Evolutionary conservation across 371 early-diverging fungal species (phyloP).

Genomic region (Nosema granulosis): DNA sequence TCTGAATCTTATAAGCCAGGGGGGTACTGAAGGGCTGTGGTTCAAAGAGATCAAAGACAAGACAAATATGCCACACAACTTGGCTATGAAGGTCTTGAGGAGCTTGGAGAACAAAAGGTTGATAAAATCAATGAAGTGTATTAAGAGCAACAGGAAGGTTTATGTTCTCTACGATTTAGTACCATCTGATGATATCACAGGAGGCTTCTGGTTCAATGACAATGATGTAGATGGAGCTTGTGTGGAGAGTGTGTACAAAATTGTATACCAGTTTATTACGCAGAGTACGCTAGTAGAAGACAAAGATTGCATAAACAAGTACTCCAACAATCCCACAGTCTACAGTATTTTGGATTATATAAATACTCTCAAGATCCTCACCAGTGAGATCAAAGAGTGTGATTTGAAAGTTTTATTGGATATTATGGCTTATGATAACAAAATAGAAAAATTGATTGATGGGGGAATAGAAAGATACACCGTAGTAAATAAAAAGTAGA

Average conservation of each 20-base stretch:
- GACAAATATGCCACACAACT: conserved; percentile 76
- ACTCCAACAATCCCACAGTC: conserved; percentile 41
- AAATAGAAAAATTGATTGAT: conserved; percentile 69
- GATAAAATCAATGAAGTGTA: conserved; percentile 83
- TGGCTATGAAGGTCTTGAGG: conserved; percentile 76
- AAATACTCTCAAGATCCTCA: conserved; percentile 44
- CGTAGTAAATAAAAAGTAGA: conserved; percentile 9
- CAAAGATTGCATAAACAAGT: conserved; percentile 26
- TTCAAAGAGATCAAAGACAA: conserved; percentile 77
- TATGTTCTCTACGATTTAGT: conserved; percentile 82
- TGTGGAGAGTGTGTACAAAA: conserved; percentile 74
- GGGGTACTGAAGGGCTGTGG: conserved; percentile 71
- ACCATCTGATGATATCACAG: conserved; percentile 85
- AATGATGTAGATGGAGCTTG: conserved; percentile 87
- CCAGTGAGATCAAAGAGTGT: conserved; percentile 70
- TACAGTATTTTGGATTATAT: conserved; percentile 55
- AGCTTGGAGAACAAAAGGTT: conserved; percentile 74
- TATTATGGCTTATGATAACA: conserved; percentile 80
- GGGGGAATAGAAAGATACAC: conserved; percentile 32
- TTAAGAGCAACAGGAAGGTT: conserved; percentile 76
- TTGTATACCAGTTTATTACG: conserved; percentile 73
- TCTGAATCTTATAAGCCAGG: conserved; percentile 52
- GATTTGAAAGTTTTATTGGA: conserved; percentile 78
- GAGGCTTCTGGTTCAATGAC: conserved; percentile 92
- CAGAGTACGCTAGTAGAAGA: conserved; percentile 68